phyloP scores from a whole-genome alignment of 2,329 filamentous ascomycete species.

The Xylaria sp. region DNA sequence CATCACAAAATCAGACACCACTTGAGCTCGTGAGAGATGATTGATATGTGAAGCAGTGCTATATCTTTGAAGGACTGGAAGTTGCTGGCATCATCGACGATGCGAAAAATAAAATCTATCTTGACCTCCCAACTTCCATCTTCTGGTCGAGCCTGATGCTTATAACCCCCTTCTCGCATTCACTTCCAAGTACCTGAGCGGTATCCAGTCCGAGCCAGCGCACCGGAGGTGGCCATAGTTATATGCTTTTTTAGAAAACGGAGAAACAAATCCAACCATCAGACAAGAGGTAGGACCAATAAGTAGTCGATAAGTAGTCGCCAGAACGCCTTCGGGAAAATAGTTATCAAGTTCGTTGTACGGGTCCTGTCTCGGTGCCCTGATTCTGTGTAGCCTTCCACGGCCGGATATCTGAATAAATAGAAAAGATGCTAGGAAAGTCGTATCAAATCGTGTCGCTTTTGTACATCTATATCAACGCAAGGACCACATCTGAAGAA shows the following conservation, averaged over 20 bases:
- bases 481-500: slow-evolving; percentile 7
- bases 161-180: background rate
- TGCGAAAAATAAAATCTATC: slow-evolving; percentile 29
- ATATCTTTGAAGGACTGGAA: slow-evolving; percentile 24
- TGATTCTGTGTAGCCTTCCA: slow-evolving; percentile 28
- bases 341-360: slow-evolving; percentile 27
- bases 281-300: slow-evolving; percentile 6
- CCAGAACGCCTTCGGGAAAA: slow-evolving; percentile 37
- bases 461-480: slow-evolving; percentile 46
- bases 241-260: slow-evolving; percentile 6
- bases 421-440: slow-evolving; percentile 41
- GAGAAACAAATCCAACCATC: slow-evolving; percentile 14
- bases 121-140: slow-evolving; percentile 12
- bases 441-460: slow-evolving; percentile 47
- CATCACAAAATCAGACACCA: slow-evolving; percentile 5
- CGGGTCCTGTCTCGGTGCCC: slow-evolving; percentile 17
- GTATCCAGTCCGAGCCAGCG: slow-evolving; percentile 35
- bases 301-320: slow-evolving; percentile 11
- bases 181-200: slow-evolving; percentile 9
- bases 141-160: slow-evolving; percentile 13
- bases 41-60: slow-evolving; percentile 20
- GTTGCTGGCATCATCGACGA: slow-evolving; percentile 14
- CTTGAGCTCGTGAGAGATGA: background rate
- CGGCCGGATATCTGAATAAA: slow-evolving; percentile 44
- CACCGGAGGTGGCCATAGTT: slow-evolving; percentile 17